These are phyloP conservation scores for Carex pumila DNA, from an alignment of 176 grass and related monocot genomes.

Conservation along the genomic window DNA sequence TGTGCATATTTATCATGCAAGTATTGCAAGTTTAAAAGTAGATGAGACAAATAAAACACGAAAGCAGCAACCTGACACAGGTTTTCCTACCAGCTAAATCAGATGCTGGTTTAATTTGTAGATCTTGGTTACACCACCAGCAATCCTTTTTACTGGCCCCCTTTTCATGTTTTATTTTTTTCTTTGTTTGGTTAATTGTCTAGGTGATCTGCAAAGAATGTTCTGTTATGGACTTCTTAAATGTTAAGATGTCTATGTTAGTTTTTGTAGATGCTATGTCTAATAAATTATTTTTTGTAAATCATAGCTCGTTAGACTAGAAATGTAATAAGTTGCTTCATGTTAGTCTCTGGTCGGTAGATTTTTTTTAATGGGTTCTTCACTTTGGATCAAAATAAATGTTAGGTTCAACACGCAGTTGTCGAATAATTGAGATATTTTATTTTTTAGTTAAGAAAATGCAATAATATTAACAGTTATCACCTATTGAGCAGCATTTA, in stretches of 20 bases:
- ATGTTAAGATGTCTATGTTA: slow-evolving; percentile 20
- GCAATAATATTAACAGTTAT: background rate
- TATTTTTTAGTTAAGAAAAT: background rate
- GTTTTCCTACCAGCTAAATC: slow-evolving; percentile 30
- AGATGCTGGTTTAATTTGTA: slow-evolving; percentile 36
- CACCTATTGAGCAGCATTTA: background rate
- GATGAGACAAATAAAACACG: slow-evolving; percentile 43
- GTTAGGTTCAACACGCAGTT: background rate
- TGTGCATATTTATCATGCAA: slow-evolving; percentile 15
- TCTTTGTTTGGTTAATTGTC: slow-evolving; percentile 17
- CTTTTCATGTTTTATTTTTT: background rate
- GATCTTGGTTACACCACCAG: background rate
- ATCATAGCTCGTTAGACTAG: slow-evolving; percentile 25
- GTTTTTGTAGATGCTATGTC: slow-evolving; percentile 20
- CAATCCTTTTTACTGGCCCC: background rate
- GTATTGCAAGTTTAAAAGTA: slow-evolving; percentile 23
- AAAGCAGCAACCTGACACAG: slow-evolving; percentile 28
- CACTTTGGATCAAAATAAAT: background rate
- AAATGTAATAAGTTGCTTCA: slow-evolving; percentile 14
- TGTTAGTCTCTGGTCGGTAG: background rate
- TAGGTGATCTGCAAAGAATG: slow-evolving; percentile 18
- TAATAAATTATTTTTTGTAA: slow-evolving; percentile 20
- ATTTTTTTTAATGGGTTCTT: background rate
- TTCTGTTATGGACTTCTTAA: background rate
- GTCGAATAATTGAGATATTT: background rate